Conservation (phyloP, 2,329 filamentous ascomycete genomes). For the Colletotrichum falcatum region DNA sequence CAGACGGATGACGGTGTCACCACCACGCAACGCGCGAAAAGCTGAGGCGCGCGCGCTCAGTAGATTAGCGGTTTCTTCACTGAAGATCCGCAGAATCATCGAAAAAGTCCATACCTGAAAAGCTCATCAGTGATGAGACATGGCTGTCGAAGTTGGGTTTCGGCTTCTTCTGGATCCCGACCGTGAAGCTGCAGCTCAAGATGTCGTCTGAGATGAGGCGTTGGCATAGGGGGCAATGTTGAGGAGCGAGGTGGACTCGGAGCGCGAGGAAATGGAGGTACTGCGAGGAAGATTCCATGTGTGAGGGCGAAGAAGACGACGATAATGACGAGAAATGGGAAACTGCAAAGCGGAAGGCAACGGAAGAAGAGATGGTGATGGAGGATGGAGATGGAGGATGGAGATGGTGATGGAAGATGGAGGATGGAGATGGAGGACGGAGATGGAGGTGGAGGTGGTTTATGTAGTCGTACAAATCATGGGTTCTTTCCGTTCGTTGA, state of each 20-base stretch:
- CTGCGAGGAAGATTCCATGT: slow-evolving; percentile 6
- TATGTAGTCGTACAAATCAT: slow-evolving; percentile 10
- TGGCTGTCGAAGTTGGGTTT: slow-evolving; percentile 15
- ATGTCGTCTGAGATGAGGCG: slow-evolving; percentile 27
- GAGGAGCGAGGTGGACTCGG: slow-evolving; percentile 20
- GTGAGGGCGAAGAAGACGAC: slow-evolving; percentile 16
- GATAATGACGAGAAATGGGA: slow-evolving; percentile 1
- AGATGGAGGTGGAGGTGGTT: slow-evolving; percentile 11
- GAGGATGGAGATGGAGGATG: slow-evolving; percentile 17
- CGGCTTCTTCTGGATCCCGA: slow-evolving; percentile 15
- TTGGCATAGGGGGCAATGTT: background rate
- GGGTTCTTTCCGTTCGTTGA: slow-evolving; percentile 10
- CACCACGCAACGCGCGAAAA: slow-evolving; percentile 16
- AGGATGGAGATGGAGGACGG: slow-evolving; percentile 16
- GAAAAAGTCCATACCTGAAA: slow-evolving; percentile 18
- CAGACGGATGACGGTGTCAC: slow-evolving; percentile 4
- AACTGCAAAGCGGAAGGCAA: background rate
- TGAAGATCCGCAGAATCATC: slow-evolving; percentile 12
- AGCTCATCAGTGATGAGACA: slow-evolving; percentile 31
- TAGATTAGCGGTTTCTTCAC: slow-evolving; percentile 18
- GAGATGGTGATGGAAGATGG: slow-evolving; percentile 16
- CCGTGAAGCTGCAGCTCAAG: slow-evolving; percentile 9
- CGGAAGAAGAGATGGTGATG: slow-evolving; percentile 7
- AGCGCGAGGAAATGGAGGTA: slow-evolving; percentile 3
- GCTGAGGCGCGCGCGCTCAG: background rate